These are phyloP conservation scores for Echites panduratus DNA, from an alignment of 257 asterid species.

Conservation along the genomic window DNA sequence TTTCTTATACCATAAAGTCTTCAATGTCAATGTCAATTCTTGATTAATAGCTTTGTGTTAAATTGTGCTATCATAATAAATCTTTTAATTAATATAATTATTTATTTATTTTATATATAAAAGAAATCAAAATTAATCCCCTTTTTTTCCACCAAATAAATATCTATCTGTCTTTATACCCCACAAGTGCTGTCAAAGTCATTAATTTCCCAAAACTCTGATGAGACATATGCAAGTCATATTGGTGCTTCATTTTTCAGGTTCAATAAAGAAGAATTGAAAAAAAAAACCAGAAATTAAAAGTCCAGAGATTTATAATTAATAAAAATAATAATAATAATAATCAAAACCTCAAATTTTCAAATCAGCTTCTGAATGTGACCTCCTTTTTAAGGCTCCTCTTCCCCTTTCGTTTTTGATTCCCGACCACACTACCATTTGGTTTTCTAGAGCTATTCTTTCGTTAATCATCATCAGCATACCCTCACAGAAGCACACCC, in stretches of 20 bases:
- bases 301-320: too few species aligned
- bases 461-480: conserved; percentile 12
- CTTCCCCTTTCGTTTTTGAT: conserved; percentile 33
- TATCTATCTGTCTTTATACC: conserved; percentile 61
- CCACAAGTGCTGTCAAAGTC: conserved; percentile 82
- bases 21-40: conserved; percentile 13
- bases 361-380: conserved; percentile 30
- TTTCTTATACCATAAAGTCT: background rate
- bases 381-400: conserved; percentile 46
- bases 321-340: conserved; percentile 14
- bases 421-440: conserved; percentile 40
- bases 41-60: background rate
- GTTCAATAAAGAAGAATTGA: conserved; percentile 1
- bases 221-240: conserved; percentile 38
- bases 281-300: conserved; percentile 1
- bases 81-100: background rate
- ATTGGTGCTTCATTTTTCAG: conserved; percentile 23
- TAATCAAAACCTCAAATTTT: conserved; percentile 11
- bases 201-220: conserved; percentile 36
- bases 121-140: conserved; percentile 9
- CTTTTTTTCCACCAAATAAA: conserved; percentile 54
- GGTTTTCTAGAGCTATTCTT: conserved; percentile 25
- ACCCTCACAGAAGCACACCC: conserved; percentile 1
- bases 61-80: conserved; percentile 1
- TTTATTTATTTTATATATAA: too few species aligned